Conservation (phyloP, 148 eudicot species). For the Cornus controversa region DNA sequence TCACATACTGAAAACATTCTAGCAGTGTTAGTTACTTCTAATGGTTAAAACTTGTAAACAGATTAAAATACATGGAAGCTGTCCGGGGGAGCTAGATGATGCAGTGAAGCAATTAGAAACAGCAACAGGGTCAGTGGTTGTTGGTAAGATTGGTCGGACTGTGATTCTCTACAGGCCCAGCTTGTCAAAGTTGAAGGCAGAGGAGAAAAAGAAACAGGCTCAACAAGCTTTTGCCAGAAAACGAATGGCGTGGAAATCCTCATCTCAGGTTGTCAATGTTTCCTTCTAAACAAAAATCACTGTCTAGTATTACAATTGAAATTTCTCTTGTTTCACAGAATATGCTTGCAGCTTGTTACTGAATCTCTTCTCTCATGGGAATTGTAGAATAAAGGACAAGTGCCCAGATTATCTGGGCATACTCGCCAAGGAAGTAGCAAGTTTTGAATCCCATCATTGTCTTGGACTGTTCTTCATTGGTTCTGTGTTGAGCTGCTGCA, state of each 20-base stretch:
- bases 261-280: constrained; percentile 34
- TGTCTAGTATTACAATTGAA: neutral
- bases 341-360: neutral
- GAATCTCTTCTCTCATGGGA: constrained; percentile 4
- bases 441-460: constrained; percentile 13
- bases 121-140: constrained; percentile 69
- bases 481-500: neutral
- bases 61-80: constrained; percentile 73
- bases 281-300: neutral
- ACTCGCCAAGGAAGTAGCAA: constrained; percentile 46
- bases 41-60: constrained; percentile 26
- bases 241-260: constrained; percentile 26
- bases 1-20: too few relatives aligned
- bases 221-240: constrained; percentile 41
- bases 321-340: neutral
- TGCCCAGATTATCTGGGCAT: constrained; percentile 22
- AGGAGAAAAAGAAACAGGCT: constrained; percentile 70
- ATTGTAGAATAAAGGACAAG: constrained; percentile 32
- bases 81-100: constrained; percentile 78
- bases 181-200: constrained; percentile 68
- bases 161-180: constrained; percentile 96
- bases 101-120: constrained; percentile 62
- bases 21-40: too few relatives aligned
- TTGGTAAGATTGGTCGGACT: constrained; percentile 80
- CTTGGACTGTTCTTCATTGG: neutral